Conservation (phyloP, 177 flowering plant genomes). For the Vitis hybrid region DNA sequence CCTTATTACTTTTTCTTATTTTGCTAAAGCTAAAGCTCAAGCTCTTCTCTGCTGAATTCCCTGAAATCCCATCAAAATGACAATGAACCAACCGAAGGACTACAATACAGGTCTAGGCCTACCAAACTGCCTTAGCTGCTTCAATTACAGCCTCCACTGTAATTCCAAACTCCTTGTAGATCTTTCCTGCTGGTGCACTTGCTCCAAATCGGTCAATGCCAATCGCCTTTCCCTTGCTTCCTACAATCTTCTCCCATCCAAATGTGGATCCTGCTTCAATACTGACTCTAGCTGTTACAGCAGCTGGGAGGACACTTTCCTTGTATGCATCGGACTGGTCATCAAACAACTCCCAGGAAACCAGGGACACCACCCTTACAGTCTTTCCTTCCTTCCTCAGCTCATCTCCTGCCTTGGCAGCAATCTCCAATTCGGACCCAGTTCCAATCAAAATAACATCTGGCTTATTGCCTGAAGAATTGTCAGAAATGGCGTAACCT, state of each 20-base stretch:
- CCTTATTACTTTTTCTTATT: too few relatives aligned
- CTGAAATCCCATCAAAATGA: too few relatives aligned
- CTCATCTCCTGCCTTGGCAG: conserved; percentile 75
- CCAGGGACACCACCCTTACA: conserved; percentile 84
- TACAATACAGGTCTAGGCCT: conserved; percentile 10
- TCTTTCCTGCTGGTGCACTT: conserved; percentile 84
- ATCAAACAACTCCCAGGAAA: conserved; percentile 91
- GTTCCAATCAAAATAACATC: conserved; percentile 89
- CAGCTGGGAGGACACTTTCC: conserved; percentile 87
- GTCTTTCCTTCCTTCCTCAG: conserved; percentile 88
- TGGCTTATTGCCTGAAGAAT: conserved; percentile 84
- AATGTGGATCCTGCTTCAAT: conserved; percentile 92
- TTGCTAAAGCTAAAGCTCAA: too few relatives aligned
- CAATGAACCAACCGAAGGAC: too few relatives aligned
- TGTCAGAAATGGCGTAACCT: conserved; percentile 82
- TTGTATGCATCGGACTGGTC: conserved; percentile 87
- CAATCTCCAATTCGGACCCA: conserved; percentile 93
- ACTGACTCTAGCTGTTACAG: conserved; percentile 79
- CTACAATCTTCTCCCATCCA: conserved; percentile 83
- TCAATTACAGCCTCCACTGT: conserved; percentile 83
- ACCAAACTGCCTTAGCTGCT: conserved; percentile 64
- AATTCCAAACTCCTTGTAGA: conserved; percentile 87
- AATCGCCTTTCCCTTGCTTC: conserved; percentile 72
- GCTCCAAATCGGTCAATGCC: conserved; percentile 91
- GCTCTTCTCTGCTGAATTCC: too few relatives aligned